Evolutionary conservation across 345 rosid genomes (phyloP).

Genomic region (Bruguiera sexangula): DNA sequence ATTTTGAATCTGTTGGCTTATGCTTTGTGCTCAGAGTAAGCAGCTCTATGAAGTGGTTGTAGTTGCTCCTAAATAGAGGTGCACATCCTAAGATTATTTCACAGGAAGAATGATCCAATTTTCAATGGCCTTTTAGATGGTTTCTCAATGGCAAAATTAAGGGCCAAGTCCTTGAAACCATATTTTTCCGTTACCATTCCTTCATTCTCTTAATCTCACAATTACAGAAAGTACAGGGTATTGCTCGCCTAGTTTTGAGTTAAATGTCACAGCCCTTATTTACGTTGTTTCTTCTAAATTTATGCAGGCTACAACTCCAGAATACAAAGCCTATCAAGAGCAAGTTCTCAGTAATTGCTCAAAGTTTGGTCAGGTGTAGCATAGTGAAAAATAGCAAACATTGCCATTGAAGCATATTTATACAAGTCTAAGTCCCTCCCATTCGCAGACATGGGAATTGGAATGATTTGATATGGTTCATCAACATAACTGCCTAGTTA

Average conservation of each 20-base stretch:
- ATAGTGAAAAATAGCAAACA: slow-evolving; percentile 2
- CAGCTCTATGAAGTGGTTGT: too few species aligned
- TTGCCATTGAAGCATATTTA: slow-evolving; percentile 5
- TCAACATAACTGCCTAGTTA: background rate
- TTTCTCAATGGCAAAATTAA: background rate
- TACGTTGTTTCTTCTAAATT: background rate
- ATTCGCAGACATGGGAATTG: background rate
- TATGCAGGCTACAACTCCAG: slow-evolving; percentile 79
- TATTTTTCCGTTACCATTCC: background rate
- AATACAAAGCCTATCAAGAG: slow-evolving; percentile 96
- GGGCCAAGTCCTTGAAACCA: background rate
- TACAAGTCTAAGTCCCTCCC: slow-evolving; percentile 1
- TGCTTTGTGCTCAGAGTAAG: too few species aligned
- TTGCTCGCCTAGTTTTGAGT: background rate
- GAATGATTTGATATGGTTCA: background rate
- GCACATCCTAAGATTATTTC: too few species aligned
- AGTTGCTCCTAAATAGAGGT: too few species aligned
- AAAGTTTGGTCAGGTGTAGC: slow-evolving; percentile 77
- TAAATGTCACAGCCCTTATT: background rate
- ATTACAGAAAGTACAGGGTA: background rate
- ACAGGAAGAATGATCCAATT: too few species aligned
- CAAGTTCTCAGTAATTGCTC: slow-evolving; percentile 86
- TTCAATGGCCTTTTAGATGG: background rate
- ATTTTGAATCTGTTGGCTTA: too few species aligned
- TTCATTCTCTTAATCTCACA: background rate